These are phyloP conservation scores for Trichoderma gracile DNA, from an alignment of 2,329 filamentous ascomycete species.

Conservation along the genomic window DNA sequence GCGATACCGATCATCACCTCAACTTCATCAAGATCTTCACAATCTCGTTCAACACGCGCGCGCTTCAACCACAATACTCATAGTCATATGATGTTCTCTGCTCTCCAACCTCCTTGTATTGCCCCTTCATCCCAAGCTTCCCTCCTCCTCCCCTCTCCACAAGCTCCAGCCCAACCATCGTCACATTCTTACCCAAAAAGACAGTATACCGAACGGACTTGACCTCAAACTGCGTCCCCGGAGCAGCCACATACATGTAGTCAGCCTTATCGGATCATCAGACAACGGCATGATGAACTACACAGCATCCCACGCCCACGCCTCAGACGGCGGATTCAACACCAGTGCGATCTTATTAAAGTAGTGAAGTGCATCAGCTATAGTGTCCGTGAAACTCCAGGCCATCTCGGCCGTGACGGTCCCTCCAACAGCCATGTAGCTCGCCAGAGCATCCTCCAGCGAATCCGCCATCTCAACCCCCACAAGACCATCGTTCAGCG, in stretches of 20 bases:
- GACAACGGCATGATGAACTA: conserved; percentile 23
- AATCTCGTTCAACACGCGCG: too few relatives aligned
- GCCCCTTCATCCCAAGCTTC: background rate
- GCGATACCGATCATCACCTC: too few relatives aligned
- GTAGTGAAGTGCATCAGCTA: conserved; percentile 20
- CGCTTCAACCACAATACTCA: background rate
- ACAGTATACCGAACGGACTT: background rate
- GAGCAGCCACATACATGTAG: conserved; percentile 13
- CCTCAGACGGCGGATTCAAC: background rate
- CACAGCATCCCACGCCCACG: conserved; percentile 15
- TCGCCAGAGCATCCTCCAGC: conserved; percentile 6
- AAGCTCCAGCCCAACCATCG: conserved; percentile 1
- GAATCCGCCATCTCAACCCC: background rate
- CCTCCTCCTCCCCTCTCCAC: background rate
- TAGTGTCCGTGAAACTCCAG: conserved; percentile 24
- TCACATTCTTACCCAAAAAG: conserved; percentile 1
- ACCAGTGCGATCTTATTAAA: conserved; percentile 22
- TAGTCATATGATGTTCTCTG: background rate
- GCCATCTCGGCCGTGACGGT: conserved; percentile 25
- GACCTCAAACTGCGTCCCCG: conserved; percentile 18
- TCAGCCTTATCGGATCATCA: conserved; percentile 20
- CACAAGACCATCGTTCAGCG: conserved; percentile 15
- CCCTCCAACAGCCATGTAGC: conserved; percentile 13
- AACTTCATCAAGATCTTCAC: too few relatives aligned
- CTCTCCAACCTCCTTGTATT: background rate